A percentile compares a stretch with the other conserved stretches of the same genome.
phyloP scores from a whole-genome alignment of 768 basidiomycete genomes.

The Neoboletus subvelutipes region DNA sequence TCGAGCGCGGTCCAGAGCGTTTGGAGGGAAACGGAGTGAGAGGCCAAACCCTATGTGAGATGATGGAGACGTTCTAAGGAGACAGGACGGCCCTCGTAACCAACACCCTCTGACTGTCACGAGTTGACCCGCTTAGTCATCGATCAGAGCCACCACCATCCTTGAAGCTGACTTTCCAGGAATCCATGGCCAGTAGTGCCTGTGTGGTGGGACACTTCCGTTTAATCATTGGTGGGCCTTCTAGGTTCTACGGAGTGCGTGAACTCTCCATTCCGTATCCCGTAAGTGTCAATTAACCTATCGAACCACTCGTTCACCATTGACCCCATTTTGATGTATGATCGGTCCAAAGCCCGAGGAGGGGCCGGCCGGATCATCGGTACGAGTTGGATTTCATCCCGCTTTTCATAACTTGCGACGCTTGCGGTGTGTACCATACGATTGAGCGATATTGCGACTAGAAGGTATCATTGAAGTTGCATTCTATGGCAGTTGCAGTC shows the following conservation, averaged over 20 bases:
- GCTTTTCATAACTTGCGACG: constrained; percentile 2
- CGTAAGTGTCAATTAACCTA: constrained; percentile 10
- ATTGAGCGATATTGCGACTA: background rate
- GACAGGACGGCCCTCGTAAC: background rate
- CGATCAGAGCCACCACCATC: background rate
- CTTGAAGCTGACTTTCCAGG: constrained; percentile 22
- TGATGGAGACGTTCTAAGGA: too few relatives aligned
- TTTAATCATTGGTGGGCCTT: background rate
- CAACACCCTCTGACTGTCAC: background rate
- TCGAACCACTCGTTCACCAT: background rate
- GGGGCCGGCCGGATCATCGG: constrained; percentile 25
- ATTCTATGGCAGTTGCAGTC: constrained; percentile 8
- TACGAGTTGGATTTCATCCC: background rate
- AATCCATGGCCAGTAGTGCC: background rate
- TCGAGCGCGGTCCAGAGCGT: background rate
- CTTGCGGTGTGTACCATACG: background rate
- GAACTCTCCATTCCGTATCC: constrained; percentile 15
- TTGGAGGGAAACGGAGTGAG: background rate
- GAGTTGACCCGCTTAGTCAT: constrained; percentile 25
- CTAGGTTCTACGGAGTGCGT: constrained; percentile 2
- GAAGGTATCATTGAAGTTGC: constrained; percentile 8
- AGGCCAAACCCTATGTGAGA: constrained; percentile 1
- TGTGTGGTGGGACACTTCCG: background rate
- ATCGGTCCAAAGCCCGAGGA: background rate
- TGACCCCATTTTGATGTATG: background rate